Evolutionary conservation across 2,329 filamentous ascomycete genomes (phyloP), one percentile per base, ranked within the genome.

Genomic region (Pestalotiopsis sp.): DNA sequence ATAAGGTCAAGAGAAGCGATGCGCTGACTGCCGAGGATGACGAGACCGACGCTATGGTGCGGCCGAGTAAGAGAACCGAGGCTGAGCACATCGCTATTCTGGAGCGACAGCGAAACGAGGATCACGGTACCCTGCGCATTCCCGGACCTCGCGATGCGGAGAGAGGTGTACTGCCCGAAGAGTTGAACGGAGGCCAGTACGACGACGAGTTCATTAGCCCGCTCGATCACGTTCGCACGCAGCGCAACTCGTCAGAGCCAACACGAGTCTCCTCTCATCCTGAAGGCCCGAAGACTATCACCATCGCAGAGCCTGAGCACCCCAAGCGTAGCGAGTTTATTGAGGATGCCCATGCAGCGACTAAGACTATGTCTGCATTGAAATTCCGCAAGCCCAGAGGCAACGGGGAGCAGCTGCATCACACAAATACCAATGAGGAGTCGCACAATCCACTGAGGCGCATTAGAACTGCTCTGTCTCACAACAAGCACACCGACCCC

Each of bases 141-240:
- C 96, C 96, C 0, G 95, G 95, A 23, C 96, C 96, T 1, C 87
- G 95, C 74, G 96, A 98, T 76, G 95, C 92, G 63, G 96, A 99
- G 74, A 89, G 90, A 65, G 96, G 95, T 31, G 86, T 93, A 70
- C 84, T 90, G 11, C 95, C 95, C 2, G 83, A 84, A 68, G 83
- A 85, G 38, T 79, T 90, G 2, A 77, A 80, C 4, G 78, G 79
- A 17, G 77, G 76, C 6, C 74, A 77, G n/a, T 27, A 45, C 3
- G 69, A 72, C 20, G 80, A 82, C 2, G 75, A 74, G 2, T 72
- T 70, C 9, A 71, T 68, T n/a, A 72, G 71, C 13, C 45, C 65
- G 17, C 56, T 74, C 76, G n/a, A 77, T 78, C 40, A 79, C 79
- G 57, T 75, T 40, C 70, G 68, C 11, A 69, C 58, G 36, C 66